Evolutionary conservation across 108 stramenopile species (phyloP).

Genomic region (Seminavis robusta): DNA sequence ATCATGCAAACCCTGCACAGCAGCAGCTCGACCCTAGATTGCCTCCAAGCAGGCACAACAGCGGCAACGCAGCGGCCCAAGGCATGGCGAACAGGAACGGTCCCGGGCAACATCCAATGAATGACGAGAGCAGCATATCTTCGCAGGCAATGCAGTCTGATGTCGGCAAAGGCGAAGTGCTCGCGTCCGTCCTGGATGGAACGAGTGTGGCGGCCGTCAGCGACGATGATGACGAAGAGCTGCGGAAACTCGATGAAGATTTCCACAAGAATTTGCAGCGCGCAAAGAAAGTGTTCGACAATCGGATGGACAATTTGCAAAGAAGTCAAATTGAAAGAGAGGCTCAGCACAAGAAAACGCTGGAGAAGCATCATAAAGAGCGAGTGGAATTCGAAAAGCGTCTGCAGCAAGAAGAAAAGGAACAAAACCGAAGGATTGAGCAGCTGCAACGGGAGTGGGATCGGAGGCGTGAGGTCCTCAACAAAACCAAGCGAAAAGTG

Average conservation of each 20-base stretch:
- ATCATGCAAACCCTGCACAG: too few species aligned
- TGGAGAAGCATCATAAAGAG: constrained; percentile 85
- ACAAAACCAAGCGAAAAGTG: too few species aligned
- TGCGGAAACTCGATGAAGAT: constrained; percentile 69
- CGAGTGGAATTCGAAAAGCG: constrained; percentile 83
- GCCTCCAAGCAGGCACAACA: too few species aligned
- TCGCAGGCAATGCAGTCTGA: too few species aligned
- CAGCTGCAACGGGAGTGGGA: constrained; percentile 71
- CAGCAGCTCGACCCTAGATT: too few species aligned
- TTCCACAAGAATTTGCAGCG: constrained; percentile 75
- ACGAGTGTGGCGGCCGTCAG: too few species aligned
- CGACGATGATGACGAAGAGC: constrained; percentile 50
- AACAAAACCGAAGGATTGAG: constrained; percentile 71
- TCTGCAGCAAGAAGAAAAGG: constrained; percentile 71
- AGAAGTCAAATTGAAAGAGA: constrained; percentile 73
- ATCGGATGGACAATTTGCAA: constrained; percentile 84
- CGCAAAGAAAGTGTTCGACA: constrained; percentile 78
- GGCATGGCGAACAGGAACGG: too few species aligned
- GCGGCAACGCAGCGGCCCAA: too few species aligned
- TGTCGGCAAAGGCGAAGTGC: too few species aligned
- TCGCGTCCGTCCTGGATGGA: too few species aligned
- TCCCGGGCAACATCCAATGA: too few species aligned
- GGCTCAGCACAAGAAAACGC: constrained; percentile 78
- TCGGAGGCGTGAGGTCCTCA: constrained; percentile 24
- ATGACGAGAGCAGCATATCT: too few species aligned